A percentile compares a stretch with the other conserved stretches of the same genome.
Conservation (phyloP, 768 basidiomycete genomes). For the Chalciporus piperatus region DNA sequence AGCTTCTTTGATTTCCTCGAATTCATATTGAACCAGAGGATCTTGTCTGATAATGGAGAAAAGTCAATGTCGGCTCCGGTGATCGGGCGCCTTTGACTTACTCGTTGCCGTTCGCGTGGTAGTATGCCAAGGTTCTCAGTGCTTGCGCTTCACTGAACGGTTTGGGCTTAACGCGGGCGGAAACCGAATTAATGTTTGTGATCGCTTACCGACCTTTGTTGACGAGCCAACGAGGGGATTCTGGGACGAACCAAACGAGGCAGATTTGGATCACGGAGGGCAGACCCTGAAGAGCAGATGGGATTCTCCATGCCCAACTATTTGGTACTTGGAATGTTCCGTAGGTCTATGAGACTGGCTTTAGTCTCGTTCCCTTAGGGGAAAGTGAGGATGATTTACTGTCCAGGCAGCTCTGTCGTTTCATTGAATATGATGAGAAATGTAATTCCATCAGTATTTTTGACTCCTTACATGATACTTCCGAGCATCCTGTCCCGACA, state of each 20-base stretch:
- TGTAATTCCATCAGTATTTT: neutral
- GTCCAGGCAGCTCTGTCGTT: constrained; percentile 63
- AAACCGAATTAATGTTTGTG: neutral
- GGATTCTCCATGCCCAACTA: constrained; percentile 20
- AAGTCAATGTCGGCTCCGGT: too few species aligned
- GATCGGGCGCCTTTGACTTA: constrained; percentile 27
- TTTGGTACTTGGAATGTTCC: constrained; percentile 12
- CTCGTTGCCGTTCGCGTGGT: constrained; percentile 41
- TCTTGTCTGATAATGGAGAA: too few species aligned
- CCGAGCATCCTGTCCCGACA: constrained; percentile 23
- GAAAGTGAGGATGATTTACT: neutral
- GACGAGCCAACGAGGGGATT: constrained; percentile 38
- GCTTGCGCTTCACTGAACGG: constrained; percentile 32
- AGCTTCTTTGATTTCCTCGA: too few species aligned
- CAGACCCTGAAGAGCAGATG: constrained; percentile 13
- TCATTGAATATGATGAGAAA: neutral
- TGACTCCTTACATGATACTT: constrained; percentile 29
- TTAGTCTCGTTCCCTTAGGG: neutral
- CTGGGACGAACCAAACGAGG: constrained; percentile 33
- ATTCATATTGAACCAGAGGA: too few species aligned
- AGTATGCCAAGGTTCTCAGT: constrained; percentile 37
- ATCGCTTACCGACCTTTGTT: constrained; percentile 31
- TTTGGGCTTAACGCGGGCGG: neutral
- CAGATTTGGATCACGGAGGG: constrained; percentile 11
- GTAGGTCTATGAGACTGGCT: constrained; percentile 9